These are phyloP conservation scores for Usnea hakonensis DNA, from an alignment of 495 filamentous ascomycete species.

Conservation along the genomic window DNA sequence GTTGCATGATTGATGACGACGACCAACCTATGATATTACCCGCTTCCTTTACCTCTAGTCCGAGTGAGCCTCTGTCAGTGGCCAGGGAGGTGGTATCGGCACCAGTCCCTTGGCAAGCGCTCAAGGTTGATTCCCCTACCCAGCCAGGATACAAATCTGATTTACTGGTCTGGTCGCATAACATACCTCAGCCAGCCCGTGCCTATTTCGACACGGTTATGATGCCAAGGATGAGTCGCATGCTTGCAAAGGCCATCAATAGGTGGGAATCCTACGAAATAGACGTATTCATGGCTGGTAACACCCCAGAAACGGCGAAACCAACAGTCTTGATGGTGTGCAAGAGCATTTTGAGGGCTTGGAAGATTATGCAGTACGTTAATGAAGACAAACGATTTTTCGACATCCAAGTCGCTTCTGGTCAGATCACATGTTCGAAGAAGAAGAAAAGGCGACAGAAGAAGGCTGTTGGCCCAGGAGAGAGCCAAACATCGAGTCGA, in stretches of 20 bases:
- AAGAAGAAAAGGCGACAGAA: constrained; percentile 15
- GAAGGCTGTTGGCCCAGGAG: constrained; percentile 30
- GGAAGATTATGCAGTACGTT: constrained; percentile 61
- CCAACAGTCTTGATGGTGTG: constrained; percentile 74
- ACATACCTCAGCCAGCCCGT: constrained; percentile 52
- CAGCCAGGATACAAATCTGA: constrained; percentile 7
- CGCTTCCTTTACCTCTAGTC: constrained; percentile 6
- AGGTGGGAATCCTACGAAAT: constrained; percentile 63
- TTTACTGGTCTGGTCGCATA: constrained; percentile 23
- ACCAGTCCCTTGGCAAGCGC: constrained; percentile 9
- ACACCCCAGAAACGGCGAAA: constrained; percentile 53
- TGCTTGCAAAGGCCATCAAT: constrained; percentile 57
- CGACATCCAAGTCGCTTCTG: constrained; percentile 55
- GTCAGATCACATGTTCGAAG: constrained; percentile 60
- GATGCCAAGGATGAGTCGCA: constrained; percentile 61
- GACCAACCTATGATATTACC: constrained; percentile 17
- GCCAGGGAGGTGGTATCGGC: constrained; percentile 1
- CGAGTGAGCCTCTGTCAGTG: background rate
- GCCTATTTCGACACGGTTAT: constrained; percentile 64
- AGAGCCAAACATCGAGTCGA: constrained; percentile 22
- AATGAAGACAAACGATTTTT: constrained; percentile 53
- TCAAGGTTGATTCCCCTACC: constrained; percentile 18
- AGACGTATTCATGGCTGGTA: constrained; percentile 65
- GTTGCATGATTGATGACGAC: constrained; percentile 34
- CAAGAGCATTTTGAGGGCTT: constrained; percentile 59